A percentile compares a stretch with the other conserved stretches of the same genome.
Conservation (phyloP, 169 alveolate genomes). For the Plasmodium gaboni region DNA sequence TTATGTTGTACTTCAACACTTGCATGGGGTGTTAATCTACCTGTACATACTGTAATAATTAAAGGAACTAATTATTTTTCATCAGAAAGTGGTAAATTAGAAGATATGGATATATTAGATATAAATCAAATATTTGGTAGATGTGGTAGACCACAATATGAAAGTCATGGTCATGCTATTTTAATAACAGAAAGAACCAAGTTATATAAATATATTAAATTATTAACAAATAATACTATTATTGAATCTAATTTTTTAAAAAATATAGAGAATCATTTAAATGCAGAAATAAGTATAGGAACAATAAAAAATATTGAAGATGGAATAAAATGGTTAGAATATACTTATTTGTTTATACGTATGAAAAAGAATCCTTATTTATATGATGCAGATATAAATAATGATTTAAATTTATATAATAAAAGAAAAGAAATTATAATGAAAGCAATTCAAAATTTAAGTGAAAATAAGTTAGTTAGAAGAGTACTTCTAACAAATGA, state of each 20-base stretch:
- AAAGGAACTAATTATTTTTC: conserved; percentile 99
- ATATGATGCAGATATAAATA: conserved; percentile 88
- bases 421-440: conserved; percentile 77
- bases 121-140: conserved; percentile 99
- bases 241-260: conserved; percentile 83
- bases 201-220: conserved; percentile 79
- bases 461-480: conserved; percentile 82
- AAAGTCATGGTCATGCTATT: conserved; percentile 95
- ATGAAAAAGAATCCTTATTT: conserved; percentile 90
- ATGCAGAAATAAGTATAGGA: conserved; percentile 98
- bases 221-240: conserved; percentile 82
- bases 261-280: conserved; percentile 88
- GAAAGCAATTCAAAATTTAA: conserved; percentile 80
- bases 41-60: conserved; percentile 99
- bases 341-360: conserved; percentile 94
- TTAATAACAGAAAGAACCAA: conserved; percentile 84
- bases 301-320: conserved; percentile 92
- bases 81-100: conserved; percentile 97
- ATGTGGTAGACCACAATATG: conserved; percentile 99
- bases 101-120: conserved; percentile 97
- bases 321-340: conserved; percentile 95
- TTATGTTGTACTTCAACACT: conserved; percentile 99
- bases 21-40: conserved; percentile 99
- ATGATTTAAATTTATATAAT: conserved; percentile 75
- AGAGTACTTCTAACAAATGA: conserved; percentile 78